phyloP scores from a whole-genome alignment of 306 rosid species.

The Echinosophora koreensis region DNA sequence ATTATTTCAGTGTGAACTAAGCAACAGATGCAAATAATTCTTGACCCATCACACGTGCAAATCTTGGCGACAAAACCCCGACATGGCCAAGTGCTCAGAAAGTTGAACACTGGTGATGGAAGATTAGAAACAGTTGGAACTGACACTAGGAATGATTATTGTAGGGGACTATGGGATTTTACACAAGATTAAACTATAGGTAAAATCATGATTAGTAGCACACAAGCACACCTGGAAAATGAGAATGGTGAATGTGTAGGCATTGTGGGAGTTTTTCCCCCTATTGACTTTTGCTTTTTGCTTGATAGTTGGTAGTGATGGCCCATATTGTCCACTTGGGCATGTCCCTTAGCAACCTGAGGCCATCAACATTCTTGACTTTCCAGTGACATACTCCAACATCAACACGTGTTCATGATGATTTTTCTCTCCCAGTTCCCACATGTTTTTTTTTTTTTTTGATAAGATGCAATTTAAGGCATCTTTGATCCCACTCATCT shows the following conservation, averaged over 20 bases:
- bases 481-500: neutral
- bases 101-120: slow-evolving; percentile 9
- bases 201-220: slow-evolving; percentile 44
- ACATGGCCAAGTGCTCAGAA: slow-evolving; percentile 44
- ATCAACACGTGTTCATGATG: slow-evolving; percentile 47
- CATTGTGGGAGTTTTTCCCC: slow-evolving; percentile 51
- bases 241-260: slow-evolving; percentile 45
- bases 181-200: slow-evolving; percentile 31
- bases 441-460: neutral
- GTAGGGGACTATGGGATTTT: slow-evolving; percentile 43
- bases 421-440: neutral
- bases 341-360: slow-evolving; percentile 40
- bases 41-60: slow-evolving; percentile 48
- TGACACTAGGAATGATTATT: slow-evolving; percentile 42
- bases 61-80: slow-evolving; percentile 22
- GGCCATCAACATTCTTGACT: slow-evolving; percentile 49
- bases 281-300: slow-evolving; percentile 43
- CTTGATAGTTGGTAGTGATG: slow-evolving; percentile 28
- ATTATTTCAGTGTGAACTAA: slow-evolving; percentile 45
- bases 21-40: slow-evolving; percentile 26
- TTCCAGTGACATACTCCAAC: slow-evolving; percentile 50
- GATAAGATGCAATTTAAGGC: slow-evolving; percentile 10
- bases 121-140: slow-evolving; percentile 40
- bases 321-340: slow-evolving; percentile 40
- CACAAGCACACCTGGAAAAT: slow-evolving; percentile 39